Evolutionary conservation across 495 filamentous ascomycete genomes (phyloP), one percentile per base, ranked within the genome.

Genomic region (Diplogelasinospora grovesii): DNA sequence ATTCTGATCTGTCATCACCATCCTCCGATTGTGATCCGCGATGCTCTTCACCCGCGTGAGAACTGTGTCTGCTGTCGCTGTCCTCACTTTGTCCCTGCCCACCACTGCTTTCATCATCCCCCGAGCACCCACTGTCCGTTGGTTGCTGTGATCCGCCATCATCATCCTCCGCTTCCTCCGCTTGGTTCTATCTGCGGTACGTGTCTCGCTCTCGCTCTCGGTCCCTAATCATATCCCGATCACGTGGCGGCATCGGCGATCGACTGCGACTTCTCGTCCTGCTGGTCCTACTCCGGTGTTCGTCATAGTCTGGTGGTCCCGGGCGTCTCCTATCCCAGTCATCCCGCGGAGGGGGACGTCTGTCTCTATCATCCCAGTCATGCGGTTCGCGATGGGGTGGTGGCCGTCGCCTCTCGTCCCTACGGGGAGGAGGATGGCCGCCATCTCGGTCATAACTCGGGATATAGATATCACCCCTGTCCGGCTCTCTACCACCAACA

Each of bases 401-500:
- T 39, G 61, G 54, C 36, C 71, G 60, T 20, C 66, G 64, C 34
- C 71, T 57, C 39, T 75, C 73, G 18, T 73, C 67, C 35, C 66
- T 18, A 54, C 60, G 37, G 51, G 55, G 61, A 8, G 53, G 51
- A 11, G 54, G 50, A 32, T n/a, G n/a, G n/a, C n/a, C n/a, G n/a
- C 60, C 58, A 43, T 62, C 61, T 14, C 56, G 56, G 47, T 57
- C 53, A 26, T 81, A 80, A 29, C 66, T 71, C 5, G 77, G 77
- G 18, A 81, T 78, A 47, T 81, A 81, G 3, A 76, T 79, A 46
- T 81, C 77, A 77, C 57, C 45, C 64, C 65, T n/a, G 56, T 58
- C 10, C 63, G 56, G 21, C 54, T 56, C 44, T 60, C 49, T 65
- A 45, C 26, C 54, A 38, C 19, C 51, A 43, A 33, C 45, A 10